Base-by-base conservation (phyloP, 2,329 filamentous ascomycete species). In the Cladosporium sphaerospermum region DNA sequence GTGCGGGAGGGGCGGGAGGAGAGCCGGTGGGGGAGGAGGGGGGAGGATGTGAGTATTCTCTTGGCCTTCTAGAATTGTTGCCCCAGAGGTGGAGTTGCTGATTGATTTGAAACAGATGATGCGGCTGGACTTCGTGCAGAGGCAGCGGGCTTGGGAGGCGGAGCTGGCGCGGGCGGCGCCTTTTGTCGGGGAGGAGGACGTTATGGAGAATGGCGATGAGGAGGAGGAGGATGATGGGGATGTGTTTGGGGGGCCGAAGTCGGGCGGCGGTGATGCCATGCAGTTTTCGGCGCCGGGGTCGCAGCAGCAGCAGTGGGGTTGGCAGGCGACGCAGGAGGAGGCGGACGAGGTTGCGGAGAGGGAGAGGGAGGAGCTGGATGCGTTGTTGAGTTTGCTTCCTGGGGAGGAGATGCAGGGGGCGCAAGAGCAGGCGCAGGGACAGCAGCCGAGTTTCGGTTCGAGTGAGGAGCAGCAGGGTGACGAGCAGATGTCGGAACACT, bases 1-100 rank as follows among this genome's bases (percentile, higher is more conserved):
- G 72, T 78, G 9, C 64, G 71, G 47, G 69, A 70, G 40, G 64
- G 64, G 2, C 63, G 75, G 40, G 75, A 78, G 4, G 74, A 78
- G 4, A 67, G 66, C 62, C 67, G 69, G 45, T 78, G 73, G 69
- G 70, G 73, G 54, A 61, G 61, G 13, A 63, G 75, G 31, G 71
- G 73, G 1, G 75, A 78, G 33, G 73, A 77, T 67, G 74, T 76
- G 65, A 39, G 65, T 16, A 16, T 16, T 16, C 14, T 16, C 14
- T 16, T 16, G 14, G 14, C 14, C 14, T 16, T 16, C 14, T 16
- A 16, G 14, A 16, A 16, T 16, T 16, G 14, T 16, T 16, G 14
- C 14, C 14, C 14, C 14, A 9, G 9, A 14, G 19, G 7, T 16
- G 34, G 5, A 28, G 9, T 23, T 48, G 9, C 53, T 56, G 34